These are phyloP conservation scores for Aurinia saxatilis DNA, from an alignment of 345 rosid species.

Conservation along the genomic window DNA sequence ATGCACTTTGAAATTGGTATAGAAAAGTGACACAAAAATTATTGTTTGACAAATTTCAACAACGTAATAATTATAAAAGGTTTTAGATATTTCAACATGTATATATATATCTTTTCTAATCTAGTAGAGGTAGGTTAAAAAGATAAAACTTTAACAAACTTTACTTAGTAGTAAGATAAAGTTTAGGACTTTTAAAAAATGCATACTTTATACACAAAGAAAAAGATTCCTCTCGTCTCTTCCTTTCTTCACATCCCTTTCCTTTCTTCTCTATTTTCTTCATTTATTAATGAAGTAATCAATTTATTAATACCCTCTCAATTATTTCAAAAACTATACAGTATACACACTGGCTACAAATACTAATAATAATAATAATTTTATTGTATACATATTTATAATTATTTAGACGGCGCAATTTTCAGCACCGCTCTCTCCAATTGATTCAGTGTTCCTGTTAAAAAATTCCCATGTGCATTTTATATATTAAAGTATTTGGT, in stretches of 20 bases:
- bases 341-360: too few relatives aligned
- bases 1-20: neutral
- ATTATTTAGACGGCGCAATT: slow-evolving; percentile 3
- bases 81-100: neutral
- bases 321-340: neutral
- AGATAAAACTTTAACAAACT: neutral
- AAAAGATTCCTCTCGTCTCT: slow-evolving; percentile 32
- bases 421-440: slow-evolving; percentile 6
- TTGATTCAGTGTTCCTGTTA: neutral
- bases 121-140: neutral
- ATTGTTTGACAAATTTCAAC: slow-evolving; percentile 10
- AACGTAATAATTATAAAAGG: neutral
- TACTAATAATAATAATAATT: too few relatives aligned
- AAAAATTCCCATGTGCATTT: neutral
- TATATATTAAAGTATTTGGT: too few relatives aligned
- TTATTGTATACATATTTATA: neutral
- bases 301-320: neutral
- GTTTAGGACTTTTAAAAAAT: neutral
- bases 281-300: neutral
- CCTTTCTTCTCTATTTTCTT: neutral
- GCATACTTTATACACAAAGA: neutral
- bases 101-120: neutral
- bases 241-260: slow-evolving; percentile 23
- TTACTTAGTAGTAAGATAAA: slow-evolving; percentile 11
- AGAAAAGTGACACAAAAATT: neutral